A percentile compares a stretch with the other conserved stretches of the same genome.
Evolutionary conservation across 495 filamentous ascomycete genomes (phyloP).

Genomic region (Aspergillus sclerotiicarbonarius): DNA sequence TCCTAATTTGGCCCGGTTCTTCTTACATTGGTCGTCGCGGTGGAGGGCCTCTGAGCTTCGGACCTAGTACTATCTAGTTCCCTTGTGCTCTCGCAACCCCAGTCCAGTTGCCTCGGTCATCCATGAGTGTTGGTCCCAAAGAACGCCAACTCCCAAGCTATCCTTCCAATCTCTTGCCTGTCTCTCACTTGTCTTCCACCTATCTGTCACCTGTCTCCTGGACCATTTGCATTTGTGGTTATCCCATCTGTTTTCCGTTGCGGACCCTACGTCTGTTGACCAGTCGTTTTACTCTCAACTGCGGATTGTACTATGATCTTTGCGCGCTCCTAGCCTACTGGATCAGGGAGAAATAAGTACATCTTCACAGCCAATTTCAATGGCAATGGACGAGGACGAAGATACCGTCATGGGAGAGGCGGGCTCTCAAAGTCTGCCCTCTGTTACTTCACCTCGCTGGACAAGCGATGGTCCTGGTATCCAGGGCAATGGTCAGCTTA

Average conservation of each 20-base stretch:
- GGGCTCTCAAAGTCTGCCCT: constrained; percentile 20
- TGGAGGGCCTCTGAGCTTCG: constrained; percentile 9
- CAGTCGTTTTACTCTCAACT: neutral
- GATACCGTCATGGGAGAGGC: constrained; percentile 43
- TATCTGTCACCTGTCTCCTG: neutral
- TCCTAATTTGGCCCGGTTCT: constrained; percentile 5
- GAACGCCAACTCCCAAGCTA: neutral
- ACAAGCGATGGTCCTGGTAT: constrained; percentile 10
- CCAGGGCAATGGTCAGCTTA: constrained; percentile 10
- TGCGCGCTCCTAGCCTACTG: constrained; percentile 7
- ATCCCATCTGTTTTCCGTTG: neutral
- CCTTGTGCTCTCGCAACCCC: constrained; percentile 1
- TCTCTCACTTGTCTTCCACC: neutral
- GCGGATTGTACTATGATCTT: constrained; percentile 23
- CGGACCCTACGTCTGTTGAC: neutral
- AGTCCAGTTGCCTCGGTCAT: neutral
- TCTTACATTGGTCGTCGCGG: constrained; percentile 6
- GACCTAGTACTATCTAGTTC: constrained; percentile 16
- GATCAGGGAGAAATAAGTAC: constrained; percentile 1
- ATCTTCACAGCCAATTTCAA: neutral
- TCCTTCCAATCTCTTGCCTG: neutral
- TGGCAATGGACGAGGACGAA: constrained; percentile 38
- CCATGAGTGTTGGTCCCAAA: neutral
- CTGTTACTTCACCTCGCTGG: constrained; percentile 16
- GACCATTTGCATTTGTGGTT: neutral